A percentile compares a stretch with the other conserved stretches of the same genome.
Evolutionary conservation across 148 eudicot genomes (phyloP).

Genomic region (Beta vulgaris): DNA sequence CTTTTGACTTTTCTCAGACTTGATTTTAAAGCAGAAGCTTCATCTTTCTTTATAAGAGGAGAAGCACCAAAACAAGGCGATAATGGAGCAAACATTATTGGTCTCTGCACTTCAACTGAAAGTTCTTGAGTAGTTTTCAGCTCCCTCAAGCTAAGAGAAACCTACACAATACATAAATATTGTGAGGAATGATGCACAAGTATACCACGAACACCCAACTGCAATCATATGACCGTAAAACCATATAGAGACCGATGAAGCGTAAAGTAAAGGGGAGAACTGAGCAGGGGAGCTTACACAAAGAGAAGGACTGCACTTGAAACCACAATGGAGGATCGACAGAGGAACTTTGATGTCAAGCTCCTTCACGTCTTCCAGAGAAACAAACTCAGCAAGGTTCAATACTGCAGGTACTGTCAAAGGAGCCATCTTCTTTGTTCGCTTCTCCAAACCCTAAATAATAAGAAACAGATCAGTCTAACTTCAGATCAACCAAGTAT

Average conservation of each 20-base stretch:
- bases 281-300: conserved; percentile 37
- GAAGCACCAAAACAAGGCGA: conserved; percentile 45
- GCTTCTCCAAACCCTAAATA: conserved; percentile 40
- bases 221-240: neutral
- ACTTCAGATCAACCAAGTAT: neutral
- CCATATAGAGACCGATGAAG: neutral
- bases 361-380: conserved; percentile 39
- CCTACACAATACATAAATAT: conserved; percentile 30
- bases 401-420: conserved; percentile 43
- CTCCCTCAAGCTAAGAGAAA: conserved; percentile 47
- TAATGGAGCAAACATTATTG: conserved; percentile 35
- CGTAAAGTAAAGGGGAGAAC: neutral
- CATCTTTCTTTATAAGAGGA: conserved; percentile 38
- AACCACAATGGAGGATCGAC: conserved; percentile 22
- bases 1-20: conserved; percentile 52
- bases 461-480: conserved; percentile 12
- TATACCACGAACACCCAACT: neutral
- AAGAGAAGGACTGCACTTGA: conserved; percentile 40
- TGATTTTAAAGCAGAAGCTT: conserved; percentile 40
- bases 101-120: conserved; percentile 33
- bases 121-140: conserved; percentile 35
- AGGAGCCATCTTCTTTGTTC: conserved; percentile 33
- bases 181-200: neutral
- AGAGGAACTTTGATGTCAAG: conserved; percentile 46
- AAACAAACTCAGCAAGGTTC: conserved; percentile 58